phyloP scores from a whole-genome alignment of 148 eudicot genomes.

The Pouteria glomerata region DNA sequence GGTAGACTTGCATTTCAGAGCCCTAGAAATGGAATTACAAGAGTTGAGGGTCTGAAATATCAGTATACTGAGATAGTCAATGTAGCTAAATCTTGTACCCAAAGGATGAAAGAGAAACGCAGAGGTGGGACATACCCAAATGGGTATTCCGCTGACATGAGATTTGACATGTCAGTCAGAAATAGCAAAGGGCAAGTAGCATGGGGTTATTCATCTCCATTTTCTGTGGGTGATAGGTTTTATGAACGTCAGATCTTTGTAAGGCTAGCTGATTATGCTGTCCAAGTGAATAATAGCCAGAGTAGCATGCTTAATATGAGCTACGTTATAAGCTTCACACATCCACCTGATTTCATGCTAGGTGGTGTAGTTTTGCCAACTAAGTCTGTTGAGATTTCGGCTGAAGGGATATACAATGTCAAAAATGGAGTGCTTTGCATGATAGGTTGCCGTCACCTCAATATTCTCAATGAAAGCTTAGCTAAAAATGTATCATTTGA shows the following conservation, averaged over 20 bases:
- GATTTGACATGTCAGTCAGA: constrained; percentile 60
- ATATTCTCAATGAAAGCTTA: constrained; percentile 13
- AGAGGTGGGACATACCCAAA: constrained; percentile 46
- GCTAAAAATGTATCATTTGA: constrained; percentile 37
- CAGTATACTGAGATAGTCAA: constrained; percentile 45
- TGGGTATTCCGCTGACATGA: constrained; percentile 62
- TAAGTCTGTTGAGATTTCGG: constrained; percentile 42
- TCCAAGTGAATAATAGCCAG: constrained; percentile 22
- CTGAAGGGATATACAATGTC: constrained; percentile 70
- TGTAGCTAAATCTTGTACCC: constrained; percentile 35
- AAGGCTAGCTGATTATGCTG: neutral
- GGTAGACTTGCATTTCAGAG: constrained; percentile 45
- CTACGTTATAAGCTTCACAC: constrained; percentile 38
- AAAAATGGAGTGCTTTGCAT: constrained; percentile 62
- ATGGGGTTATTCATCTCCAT: constrained; percentile 63
- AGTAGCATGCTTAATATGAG: constrained; percentile 44
- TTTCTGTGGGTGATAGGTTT: constrained; percentile 47
- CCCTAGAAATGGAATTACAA: constrained; percentile 26
- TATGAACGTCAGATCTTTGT: constrained; percentile 24
- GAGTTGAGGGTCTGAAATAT: constrained; percentile 42
- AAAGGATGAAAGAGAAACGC: constrained; percentile 24
- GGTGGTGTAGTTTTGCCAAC: constrained; percentile 26
- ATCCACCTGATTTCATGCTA: constrained; percentile 30
- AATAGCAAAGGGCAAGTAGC: constrained; percentile 36
- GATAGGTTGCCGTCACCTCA: constrained; percentile 70